Conservation (phyloP, 768 basidiomycete species). For the Agaricus subrufescens region DNA sequence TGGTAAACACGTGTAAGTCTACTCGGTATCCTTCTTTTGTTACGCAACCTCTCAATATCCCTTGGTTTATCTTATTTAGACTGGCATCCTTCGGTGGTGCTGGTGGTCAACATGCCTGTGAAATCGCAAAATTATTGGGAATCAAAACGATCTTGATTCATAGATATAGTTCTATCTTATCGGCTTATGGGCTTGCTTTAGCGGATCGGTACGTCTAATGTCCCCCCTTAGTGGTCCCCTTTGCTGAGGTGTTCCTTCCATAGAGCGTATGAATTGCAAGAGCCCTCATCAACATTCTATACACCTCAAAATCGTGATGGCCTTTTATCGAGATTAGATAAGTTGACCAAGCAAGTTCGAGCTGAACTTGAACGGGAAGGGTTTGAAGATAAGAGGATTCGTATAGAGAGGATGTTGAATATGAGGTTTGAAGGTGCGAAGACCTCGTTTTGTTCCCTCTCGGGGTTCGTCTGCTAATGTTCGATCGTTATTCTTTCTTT, state of each 20-base stretch:
- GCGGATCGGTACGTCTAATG: slow-evolving; percentile 56
- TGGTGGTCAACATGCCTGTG: slow-evolving; percentile 90
- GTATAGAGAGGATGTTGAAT: slow-evolving; percentile 78
- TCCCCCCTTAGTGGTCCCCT: background rate
- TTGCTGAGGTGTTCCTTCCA: background rate
- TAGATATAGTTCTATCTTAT: slow-evolving; percentile 88
- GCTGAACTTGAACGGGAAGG: slow-evolving; percentile 75
- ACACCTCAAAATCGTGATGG: slow-evolving; percentile 48
- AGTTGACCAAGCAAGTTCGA: slow-evolving; percentile 56
- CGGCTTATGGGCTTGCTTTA: slow-evolving; percentile 90
- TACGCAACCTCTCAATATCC: background rate
- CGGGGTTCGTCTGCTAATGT: background rate
- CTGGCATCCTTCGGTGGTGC: slow-evolving; percentile 87
- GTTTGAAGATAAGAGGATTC: slow-evolving; percentile 68
- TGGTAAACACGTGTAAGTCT: slow-evolving; percentile 56
- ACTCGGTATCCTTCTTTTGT: background rate
- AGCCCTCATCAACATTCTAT: slow-evolving; percentile 82
- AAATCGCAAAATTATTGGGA: slow-evolving; percentile 81
- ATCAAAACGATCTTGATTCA: slow-evolving; percentile 88
- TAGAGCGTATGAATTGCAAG: slow-evolving; percentile 84
- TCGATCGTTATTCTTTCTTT: background rate
- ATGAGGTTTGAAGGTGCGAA: slow-evolving; percentile 70
- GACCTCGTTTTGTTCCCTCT: background rate
- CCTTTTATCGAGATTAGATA: slow-evolving; percentile 65
- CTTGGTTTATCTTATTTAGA: slow-evolving; percentile 29